These are phyloP conservation scores for Dichotomocladium elegans DNA, from an alignment of 371 early-diverging fungal species.

Conservation along the genomic window DNA sequence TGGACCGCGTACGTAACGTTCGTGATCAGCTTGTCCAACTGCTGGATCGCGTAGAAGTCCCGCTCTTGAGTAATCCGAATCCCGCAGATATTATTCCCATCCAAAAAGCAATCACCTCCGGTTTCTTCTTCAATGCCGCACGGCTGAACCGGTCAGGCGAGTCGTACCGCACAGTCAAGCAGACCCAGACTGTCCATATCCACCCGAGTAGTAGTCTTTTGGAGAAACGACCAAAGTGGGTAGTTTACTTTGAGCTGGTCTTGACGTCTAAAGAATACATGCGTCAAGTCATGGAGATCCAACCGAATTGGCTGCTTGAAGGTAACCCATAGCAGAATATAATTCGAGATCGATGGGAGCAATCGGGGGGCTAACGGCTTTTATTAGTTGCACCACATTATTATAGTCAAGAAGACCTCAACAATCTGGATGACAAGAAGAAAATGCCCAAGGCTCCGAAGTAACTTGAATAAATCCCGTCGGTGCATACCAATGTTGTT, in stretches of 20 bases:
- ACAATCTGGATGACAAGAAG: slow-evolving; percentile 54
- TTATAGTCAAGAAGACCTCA: slow-evolving; percentile 73
- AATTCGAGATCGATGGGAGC: neutral
- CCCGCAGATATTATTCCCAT: slow-evolving; percentile 73
- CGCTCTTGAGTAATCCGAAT: slow-evolving; percentile 73
- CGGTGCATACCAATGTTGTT: too few relatives aligned
- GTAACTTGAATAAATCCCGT: slow-evolving; percentile 8
- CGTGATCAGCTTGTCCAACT: slow-evolving; percentile 92
- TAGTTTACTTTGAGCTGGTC: slow-evolving; percentile 92
- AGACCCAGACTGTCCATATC: slow-evolving; percentile 86
- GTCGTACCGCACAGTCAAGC: slow-evolving; percentile 88
- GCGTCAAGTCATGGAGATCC: slow-evolving; percentile 92
- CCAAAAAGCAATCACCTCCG: slow-evolving; percentile 88
- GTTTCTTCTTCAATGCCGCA: slow-evolving; percentile 94
- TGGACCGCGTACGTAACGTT: slow-evolving; percentile 90
- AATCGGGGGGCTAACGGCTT: neutral
- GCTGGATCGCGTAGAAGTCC: slow-evolving; percentile 91
- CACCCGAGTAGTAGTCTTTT: slow-evolving; percentile 89
- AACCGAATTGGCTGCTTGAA: slow-evolving; percentile 90
- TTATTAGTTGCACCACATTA: slow-evolving; percentile 85
- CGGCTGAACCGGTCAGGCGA: slow-evolving; percentile 81
- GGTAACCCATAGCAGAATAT: slow-evolving; percentile 31
- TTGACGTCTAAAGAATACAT: slow-evolving; percentile 93
- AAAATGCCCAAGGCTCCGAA: slow-evolving; percentile 55
- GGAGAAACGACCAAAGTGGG: slow-evolving; percentile 73